Base-by-base conservation (phyloP, 1,284 basidiomycete genomes). In the Moniliophthora roreri region DNA sequence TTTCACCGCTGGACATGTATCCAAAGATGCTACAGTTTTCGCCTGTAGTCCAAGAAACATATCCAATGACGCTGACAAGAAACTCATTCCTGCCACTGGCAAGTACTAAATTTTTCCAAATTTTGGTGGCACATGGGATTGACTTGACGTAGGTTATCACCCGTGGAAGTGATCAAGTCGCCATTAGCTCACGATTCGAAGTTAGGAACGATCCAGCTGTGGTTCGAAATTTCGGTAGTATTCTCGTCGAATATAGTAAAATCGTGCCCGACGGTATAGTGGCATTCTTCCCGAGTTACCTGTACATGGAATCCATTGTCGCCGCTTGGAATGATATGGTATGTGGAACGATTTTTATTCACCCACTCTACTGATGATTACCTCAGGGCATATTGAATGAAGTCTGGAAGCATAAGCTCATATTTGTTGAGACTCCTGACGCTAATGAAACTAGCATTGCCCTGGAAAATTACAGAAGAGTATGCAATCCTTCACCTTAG, bases 321-420 rank as follows among this genome's bases (percentile, higher is more conserved):
- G 94, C 95, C 2, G 97, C 97, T 11, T 99, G 97, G 97, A 98
- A 98, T 69, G 97, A 99, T 69, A 99, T 99, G 97, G 94, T 93
- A 64, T 58, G 85, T 63, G 6, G 16, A 10, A 21, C 15, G 37
- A 39, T 45, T 53, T 15, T 46, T n/a, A n/a, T 32, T 42, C 10
- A 35, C 53, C 69, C 46, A 62, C 55, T 44, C 37, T 56, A 51
- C 4, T 46, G 53, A 55, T 20, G 9, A 46, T 28, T n/a, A 3
- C 16, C 59, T 10, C 60, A 96, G 94, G 97, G 96, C 44, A 99
- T 99, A 62, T 76, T 99, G 57, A 98, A 96, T 65, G 95, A 99
- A 77, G 97, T 98, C 16, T 98, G 97, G 95, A 99, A 99, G 74
- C 88, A 99, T 77, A 99, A 99, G 74, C 81, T 99, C 44, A 95